Percentiles rank a stretch among this genome's conserved stretches.
Conservation (phyloP, 345 rosid species). For the Excoecaria cochinchinensis region DNA sequence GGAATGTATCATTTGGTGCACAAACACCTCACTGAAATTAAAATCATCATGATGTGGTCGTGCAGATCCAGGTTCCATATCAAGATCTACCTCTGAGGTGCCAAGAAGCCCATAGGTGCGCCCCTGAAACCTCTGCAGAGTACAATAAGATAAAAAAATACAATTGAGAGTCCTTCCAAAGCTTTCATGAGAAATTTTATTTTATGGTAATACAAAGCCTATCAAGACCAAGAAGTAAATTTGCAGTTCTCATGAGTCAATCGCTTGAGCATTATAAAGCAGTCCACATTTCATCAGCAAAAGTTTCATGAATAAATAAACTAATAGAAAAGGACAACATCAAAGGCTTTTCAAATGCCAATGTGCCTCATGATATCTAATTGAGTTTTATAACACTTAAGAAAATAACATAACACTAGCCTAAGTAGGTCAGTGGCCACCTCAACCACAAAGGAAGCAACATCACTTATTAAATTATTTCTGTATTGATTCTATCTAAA, state of each 20-base stretch:
- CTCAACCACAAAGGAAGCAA: neutral
- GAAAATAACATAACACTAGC: neutral
- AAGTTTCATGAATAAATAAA: neutral
- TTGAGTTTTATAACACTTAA: no score
- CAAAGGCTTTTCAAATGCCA: neutral
- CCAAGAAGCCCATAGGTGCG: slow-evolving; percentile 83
- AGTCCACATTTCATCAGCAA: neutral
- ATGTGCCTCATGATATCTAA: neutral
- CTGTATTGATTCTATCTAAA: neutral
- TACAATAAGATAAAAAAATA: slow-evolving; percentile 10
- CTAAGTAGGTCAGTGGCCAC: neutral
- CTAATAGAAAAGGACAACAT: neutral
- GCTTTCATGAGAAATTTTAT: neutral
- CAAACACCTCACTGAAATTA: slow-evolving; percentile 94
- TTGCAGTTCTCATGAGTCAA: neutral
- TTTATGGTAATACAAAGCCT: neutral
- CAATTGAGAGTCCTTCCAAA: neutral
- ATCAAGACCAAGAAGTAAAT: no score
- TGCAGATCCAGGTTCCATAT: slow-evolving; percentile 76
- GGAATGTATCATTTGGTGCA: slow-evolving; percentile 99
- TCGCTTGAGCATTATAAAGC: neutral
- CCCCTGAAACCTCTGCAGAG: slow-evolving; percentile 82
- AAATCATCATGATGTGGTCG: slow-evolving; percentile 78
- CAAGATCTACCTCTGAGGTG: slow-evolving; percentile 75
- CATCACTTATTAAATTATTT: neutral